Percentiles rank a stretch among this genome's conserved stretches.
phyloP scores from a whole-genome alignment of 2,329 filamentous ascomycete species.

The Ophiocordyceps australis region DNA sequence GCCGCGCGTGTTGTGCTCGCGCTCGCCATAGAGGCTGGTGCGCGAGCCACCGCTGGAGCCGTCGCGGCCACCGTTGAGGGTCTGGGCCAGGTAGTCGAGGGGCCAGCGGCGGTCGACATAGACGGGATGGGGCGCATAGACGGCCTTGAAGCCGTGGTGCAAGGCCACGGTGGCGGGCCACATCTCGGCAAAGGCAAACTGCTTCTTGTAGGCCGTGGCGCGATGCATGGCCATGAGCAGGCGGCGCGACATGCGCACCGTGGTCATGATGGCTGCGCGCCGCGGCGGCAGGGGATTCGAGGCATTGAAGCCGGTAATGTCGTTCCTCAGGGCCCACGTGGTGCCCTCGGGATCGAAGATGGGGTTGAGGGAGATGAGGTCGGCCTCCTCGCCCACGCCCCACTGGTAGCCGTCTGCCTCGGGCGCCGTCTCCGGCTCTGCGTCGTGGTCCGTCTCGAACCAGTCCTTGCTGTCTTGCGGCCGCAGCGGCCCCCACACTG shows the following conservation, averaged over 20 bases:
- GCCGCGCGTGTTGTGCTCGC: constrained; percentile 77
- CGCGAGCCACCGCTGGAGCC: constrained; percentile 57
- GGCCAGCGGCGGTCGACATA: constrained; percentile 84
- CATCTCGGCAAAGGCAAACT: constrained; percentile 93
- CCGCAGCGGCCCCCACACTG: constrained; percentile 72
- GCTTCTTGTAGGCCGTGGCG: constrained; percentile 68
- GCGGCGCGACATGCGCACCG: constrained; percentile 63
- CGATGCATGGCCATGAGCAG: constrained; percentile 78
- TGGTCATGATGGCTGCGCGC: constrained; percentile 76
- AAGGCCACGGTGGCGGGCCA: constrained; percentile 78
- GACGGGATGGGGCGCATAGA: constrained; percentile 77
- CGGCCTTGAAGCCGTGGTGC: constrained; percentile 84
- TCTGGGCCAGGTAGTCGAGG: constrained; percentile 52
- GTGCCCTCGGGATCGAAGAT: constrained; percentile 82
- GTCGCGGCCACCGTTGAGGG: constrained; percentile 65
- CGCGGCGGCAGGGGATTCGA: constrained; percentile 44
- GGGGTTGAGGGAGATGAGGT: constrained; percentile 81
- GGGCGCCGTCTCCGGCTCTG: constrained; percentile 47
- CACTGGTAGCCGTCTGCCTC: constrained; percentile 70
- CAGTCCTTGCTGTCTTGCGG: constrained; percentile 50
- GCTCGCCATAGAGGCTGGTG: constrained; percentile 60
- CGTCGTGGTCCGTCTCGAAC: constrained; percentile 56
- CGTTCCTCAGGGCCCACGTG: constrained; percentile 63
- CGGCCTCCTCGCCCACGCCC: constrained; percentile 81
- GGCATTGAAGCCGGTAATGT: constrained; percentile 69